Percentiles rank a stretch among this genome's conserved stretches.
Conservation (phyloP, 495 filamentous ascomycete genomes). For the Echria macrotheca region DNA sequence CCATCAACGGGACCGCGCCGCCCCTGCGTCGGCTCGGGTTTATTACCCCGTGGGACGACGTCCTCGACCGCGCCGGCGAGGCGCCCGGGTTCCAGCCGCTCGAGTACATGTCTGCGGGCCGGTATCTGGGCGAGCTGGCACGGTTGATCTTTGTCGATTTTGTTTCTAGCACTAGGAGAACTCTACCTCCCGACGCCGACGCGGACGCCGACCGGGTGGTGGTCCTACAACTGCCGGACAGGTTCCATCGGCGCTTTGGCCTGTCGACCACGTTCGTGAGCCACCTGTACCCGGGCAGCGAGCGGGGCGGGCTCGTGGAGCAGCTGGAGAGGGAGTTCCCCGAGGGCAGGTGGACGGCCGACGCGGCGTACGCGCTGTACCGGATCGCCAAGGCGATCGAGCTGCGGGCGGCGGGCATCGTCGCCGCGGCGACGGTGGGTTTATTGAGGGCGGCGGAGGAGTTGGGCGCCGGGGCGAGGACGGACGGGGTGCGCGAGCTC, state of each 20-base stretch:
- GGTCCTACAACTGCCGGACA: conserved; percentile 57
- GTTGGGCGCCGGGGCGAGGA: conserved; percentile 34
- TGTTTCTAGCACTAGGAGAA: no score
- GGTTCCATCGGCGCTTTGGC: conserved; percentile 57
- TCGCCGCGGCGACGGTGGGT: conserved; percentile 65
- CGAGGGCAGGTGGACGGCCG: conserved; percentile 51
- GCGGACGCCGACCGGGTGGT: conserved; percentile 26
- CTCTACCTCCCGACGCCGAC: conserved; percentile 50
- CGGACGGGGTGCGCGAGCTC: conserved; percentile 46
- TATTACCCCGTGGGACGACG: conserved; percentile 65
- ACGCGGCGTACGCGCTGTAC: conserved; percentile 50
- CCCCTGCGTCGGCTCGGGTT: conserved; percentile 60
- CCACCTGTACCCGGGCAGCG: conserved; percentile 50
- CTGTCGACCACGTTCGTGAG: conserved; percentile 70
- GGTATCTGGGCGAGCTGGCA: conserved; percentile 80
- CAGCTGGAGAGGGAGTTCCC: conserved; percentile 53
- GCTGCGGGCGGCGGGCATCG: conserved; percentile 62
- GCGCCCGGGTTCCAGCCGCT: conserved; percentile 78
- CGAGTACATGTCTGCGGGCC: conserved; percentile 81
- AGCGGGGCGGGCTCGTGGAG: conserved; percentile 41
- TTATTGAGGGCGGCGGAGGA: conserved; percentile 63
- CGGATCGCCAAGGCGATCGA: conserved; percentile 60
- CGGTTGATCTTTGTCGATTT: conserved; percentile 66
- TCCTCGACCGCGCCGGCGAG: conserved; percentile 60
- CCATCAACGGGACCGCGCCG: conserved; percentile 65